A percentile compares a stretch with the other conserved stretches of the same genome.
These are phyloP conservation scores for Lignosus rhinocerotis DNA, from an alignment of 1,284 basidiomycete species.

Conservation along the genomic window DNA sequence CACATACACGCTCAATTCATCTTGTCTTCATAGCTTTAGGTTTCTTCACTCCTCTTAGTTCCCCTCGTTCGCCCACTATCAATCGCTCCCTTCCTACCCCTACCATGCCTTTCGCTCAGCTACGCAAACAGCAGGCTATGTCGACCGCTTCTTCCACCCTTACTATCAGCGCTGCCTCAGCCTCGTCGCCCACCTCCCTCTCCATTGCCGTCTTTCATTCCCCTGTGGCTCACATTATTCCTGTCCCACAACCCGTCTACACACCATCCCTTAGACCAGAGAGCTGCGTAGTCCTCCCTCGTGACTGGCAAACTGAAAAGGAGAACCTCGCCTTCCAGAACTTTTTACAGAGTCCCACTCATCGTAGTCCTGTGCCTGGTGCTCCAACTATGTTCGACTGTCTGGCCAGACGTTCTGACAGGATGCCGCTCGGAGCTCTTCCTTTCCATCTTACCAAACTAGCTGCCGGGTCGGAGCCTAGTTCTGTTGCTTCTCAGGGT, in stretches of 20 bases:
- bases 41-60: constrained; percentile 25
- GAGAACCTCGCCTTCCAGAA: background rate
- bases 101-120: constrained; percentile 7
- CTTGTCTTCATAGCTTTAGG: constrained; percentile 13
- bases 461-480: background rate
- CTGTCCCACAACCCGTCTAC: constrained; percentile 19
- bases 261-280: constrained; percentile 13
- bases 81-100: background rate
- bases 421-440: constrained; percentile 4
- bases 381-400: constrained; percentile 5
- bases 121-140: constrained; percentile 10
- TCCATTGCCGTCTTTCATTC: constrained; percentile 22
- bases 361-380: constrained; percentile 8
- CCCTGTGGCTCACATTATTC: constrained; percentile 7
- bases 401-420: background rate
- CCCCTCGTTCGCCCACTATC: constrained; percentile 13
- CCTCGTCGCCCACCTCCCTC: constrained; percentile 13
- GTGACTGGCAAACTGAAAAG: constrained; percentile 7
- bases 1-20: background rate
- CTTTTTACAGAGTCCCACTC: constrained; percentile 14
- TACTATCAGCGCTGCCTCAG: constrained; percentile 5
- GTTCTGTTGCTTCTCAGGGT: background rate
- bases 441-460: constrained; percentile 19
- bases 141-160: constrained; percentile 15
- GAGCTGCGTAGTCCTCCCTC: constrained; percentile 17